A percentile compares a stretch with the other conserved stretches of the same genome.
phyloP scores from a whole-genome alignment of 192 early-diverging fungal genomes.

The Coemansia furcata region DNA sequence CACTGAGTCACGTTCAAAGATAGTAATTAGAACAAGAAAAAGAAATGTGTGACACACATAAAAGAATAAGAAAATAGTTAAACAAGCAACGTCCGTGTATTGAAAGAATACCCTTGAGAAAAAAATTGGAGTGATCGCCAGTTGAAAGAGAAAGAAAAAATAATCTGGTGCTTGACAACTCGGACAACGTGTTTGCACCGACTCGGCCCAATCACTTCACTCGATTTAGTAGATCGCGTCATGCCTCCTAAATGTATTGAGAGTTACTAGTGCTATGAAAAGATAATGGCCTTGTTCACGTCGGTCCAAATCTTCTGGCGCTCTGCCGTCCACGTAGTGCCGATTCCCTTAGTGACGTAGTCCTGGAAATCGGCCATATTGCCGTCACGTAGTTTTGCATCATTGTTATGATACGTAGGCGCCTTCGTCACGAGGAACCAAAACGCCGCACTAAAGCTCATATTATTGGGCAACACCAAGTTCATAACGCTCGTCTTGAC shows the following conservation, averaged over 20 bases:
- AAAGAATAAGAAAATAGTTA: neutral
- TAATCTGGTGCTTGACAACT: neutral
- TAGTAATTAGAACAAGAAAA: neutral
- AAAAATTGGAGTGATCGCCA: neutral
- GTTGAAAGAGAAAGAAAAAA: neutral
- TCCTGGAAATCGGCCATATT: conserved; percentile 24
- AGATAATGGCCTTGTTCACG: conserved; percentile 18
- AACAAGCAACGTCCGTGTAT: neutral
- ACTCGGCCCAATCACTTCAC: neutral
- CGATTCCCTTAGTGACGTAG: conserved; percentile 8
- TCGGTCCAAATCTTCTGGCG: conserved; percentile 19
- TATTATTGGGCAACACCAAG: conserved; percentile 24
- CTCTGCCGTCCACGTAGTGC: conserved; percentile 7
- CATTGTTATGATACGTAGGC: neutral
- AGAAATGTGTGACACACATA: neutral
- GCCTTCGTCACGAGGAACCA: conserved; percentile 30
- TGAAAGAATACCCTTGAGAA: neutral
- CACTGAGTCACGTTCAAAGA: neutral
- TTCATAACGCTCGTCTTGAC: conserved; percentile 13
- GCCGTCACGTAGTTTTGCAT: conserved; percentile 21
- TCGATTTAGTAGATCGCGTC: neutral
- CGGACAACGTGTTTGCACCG: neutral
- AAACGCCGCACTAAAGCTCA: conserved; percentile 35
- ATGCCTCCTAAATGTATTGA: neutral
- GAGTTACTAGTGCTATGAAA: conserved; percentile 2